Conservation (phyloP, 2,329 filamentous ascomycete genomes). For the Pleomassaria siparia region DNA sequence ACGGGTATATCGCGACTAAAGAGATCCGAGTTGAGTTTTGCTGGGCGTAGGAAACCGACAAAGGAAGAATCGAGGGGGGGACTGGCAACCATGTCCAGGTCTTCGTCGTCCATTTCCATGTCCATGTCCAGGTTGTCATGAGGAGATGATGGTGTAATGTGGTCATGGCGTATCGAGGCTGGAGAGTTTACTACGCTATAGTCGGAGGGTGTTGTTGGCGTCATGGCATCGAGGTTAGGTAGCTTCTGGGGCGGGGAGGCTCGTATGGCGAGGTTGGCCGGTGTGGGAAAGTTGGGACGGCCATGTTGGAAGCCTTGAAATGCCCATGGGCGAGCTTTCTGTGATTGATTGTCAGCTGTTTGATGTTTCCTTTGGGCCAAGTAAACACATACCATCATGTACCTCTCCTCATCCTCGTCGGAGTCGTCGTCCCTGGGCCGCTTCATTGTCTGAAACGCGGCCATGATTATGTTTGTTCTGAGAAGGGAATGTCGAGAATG, state of each 20-base stretch:
- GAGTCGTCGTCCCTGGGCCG: conserved; percentile 38
- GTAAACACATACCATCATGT: conserved; percentile 28
- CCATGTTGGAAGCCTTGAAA: conserved; percentile 20
- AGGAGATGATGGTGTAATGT: conserved; percentile 22
- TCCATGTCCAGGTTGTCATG: conserved; percentile 29
- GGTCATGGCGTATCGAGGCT: conserved; percentile 23
- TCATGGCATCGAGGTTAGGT: conserved; percentile 32
- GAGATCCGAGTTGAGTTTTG: conserved; percentile 35
- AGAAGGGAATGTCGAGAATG: background rate
- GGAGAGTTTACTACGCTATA: conserved; percentile 29
- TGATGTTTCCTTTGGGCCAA: conserved; percentile 4
- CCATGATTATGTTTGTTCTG: conserved; percentile 23
- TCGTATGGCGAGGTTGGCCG: conserved; percentile 22
- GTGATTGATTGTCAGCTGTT: conserved; percentile 10
- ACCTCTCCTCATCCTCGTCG: conserved; percentile 34
- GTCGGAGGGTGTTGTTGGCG: conserved; percentile 30
- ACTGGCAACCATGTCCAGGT: conserved; percentile 33
- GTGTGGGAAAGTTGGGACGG: conserved; percentile 19
- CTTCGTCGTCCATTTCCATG: conserved; percentile 41
- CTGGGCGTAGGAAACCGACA: conserved; percentile 34
- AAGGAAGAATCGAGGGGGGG: conserved; percentile 41
- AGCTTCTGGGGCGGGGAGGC: conserved; percentile 30
- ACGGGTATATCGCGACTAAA: conserved; percentile 21
- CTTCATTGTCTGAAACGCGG: conserved; percentile 34
- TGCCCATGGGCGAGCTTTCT: conserved; percentile 36